Base-by-base conservation (phyloP, 306 rosid genomes). In the Castanea mollissima region DNA sequence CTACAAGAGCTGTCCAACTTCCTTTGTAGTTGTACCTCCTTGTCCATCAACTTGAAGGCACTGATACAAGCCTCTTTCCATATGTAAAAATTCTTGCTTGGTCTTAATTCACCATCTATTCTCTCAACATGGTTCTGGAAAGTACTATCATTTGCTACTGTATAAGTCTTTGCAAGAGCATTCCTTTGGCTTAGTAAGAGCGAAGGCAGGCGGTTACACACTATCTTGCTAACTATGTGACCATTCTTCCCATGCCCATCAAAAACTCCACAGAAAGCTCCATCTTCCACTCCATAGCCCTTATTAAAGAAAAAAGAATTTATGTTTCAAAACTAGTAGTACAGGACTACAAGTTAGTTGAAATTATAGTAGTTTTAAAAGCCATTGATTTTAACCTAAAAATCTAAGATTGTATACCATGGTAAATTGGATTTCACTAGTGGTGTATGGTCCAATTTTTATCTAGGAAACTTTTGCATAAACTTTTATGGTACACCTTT, bases 181-280 rank as follows among this genome's bases (percentile, higher is more conserved):
- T 69, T 87, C 80, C 74, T 84, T 35, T 85, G 89, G 76, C 71
- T 77, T 13, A 81, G 79, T 44, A 90, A 75, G 31, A 91, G 85
- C 20, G 78, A 76, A 5, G 94, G 87, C 21, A 93, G 79, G 55
- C 63, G 69, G 25, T 8, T 79, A 38, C 80, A 90, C 52, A 90
- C 92, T 25, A 90, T 58, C 74, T 87, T 83, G 87, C 94, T 91
- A 67, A 88, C 93, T 62, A 38, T n/a, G 67, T 84, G 94, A 57
- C 98, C 98, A 71, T 86, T 81, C 76, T 21, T 78, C 73, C 98
- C 98, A 87, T 91, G 98, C 35, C 98, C 98, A 79, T 93, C 97
- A 83, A 90, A 90, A 19, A 91, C 97, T 12, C 97, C 97, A 74
- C 90, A 81, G 67, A 86, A 83, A 55, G 80, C 74, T 58, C 83